Evolutionary conservation across 805 yeast species (phyloP), one percentile per base, ranked within the genome.

Genomic region (Wickerhamomyces sydowiorum): DNA sequence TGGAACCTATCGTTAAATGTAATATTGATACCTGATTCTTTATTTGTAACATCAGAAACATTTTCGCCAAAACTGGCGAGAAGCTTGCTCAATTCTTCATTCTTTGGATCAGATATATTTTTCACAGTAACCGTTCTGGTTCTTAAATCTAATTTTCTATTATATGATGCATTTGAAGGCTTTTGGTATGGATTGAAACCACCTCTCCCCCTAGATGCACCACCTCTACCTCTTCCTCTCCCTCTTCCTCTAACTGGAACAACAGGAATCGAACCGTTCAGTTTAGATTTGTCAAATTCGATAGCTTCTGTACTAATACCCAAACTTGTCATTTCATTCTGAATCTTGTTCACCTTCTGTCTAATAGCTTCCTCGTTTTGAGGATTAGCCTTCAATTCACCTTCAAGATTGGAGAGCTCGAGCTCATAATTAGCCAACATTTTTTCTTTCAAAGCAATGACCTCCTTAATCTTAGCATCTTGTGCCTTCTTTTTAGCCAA

Each of bases 391-490:
- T 29, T 43, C 9, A 53, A 36, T 22, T 46, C 37, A 15, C 45
- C 36, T 17, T 54, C 54, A 5, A 57, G 20, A 0, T 48, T 31
- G 29, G 45, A 36, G 50, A 66, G 36, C 49, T 58, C 38, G 5
- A 22, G 27, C 36, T 63, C 67, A 47, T 64, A 69, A 40, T 59
- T 56, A 30, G 46, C 49, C 24, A 71, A 46, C 42, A 73, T 49
- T 17, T 49, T 59, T 37, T 62, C 65, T 40, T 66, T 70, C 41
- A 61, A 46, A 18, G 46, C 59, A 35, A 66, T 57, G 22, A 65
- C 37, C 39, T 61, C 51, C 46, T 57, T 54, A 35, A 69, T 48
- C 39, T 58, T 54, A 7, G 52, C 60, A 18, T 63, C 64, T 37
- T 57, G 54, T 34, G 53, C 65, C 33, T 58, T 52, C 48, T 62